Evolutionary conservation across 176 grass and related monocot genomes (phyloP).

Genomic region (Cenchrus fungigraminus): DNA sequence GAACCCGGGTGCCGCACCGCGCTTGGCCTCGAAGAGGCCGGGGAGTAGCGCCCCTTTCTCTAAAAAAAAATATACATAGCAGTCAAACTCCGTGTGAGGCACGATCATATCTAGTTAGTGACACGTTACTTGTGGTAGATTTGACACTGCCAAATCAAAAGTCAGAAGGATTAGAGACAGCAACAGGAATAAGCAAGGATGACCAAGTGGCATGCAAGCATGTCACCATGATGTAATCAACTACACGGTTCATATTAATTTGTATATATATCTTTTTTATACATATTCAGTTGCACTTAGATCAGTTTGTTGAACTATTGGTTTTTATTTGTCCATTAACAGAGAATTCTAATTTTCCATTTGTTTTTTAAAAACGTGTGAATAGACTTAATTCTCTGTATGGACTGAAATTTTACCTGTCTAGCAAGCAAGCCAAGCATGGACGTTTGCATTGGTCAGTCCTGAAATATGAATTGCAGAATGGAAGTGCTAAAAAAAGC

Average conservation of each 20-base stretch:
- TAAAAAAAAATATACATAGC: neutral
- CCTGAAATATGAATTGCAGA: neutral
- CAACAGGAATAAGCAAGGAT: conserved; percentile 31
- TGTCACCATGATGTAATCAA: conserved; percentile 41
- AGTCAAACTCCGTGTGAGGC: neutral
- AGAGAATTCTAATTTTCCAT: no score
- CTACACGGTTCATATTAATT: neutral
- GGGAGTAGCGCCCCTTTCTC: no score
- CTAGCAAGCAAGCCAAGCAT: no score
- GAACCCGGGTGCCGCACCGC: no score
- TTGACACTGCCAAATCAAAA: conserved; percentile 18
- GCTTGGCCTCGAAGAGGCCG: no score
- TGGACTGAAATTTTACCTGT: no score
- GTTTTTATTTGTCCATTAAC: no score
- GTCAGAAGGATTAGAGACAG: conserved; percentile 28
- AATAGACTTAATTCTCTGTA: no score
- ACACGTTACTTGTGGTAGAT: neutral
- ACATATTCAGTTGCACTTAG: neutral
- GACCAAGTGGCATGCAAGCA: neutral
- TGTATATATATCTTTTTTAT: neutral
- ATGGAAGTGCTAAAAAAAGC: neutral
- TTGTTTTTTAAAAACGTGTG: no score
- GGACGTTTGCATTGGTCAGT: no score
- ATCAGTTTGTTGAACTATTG: neutral
- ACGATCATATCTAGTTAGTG: no score